Percentiles rank a stretch among this genome's conserved stretches.
Evolutionary conservation across 108 stramenopile genomes (phyloP).

Genomic region (Hondaea fermentalgiana): DNA sequence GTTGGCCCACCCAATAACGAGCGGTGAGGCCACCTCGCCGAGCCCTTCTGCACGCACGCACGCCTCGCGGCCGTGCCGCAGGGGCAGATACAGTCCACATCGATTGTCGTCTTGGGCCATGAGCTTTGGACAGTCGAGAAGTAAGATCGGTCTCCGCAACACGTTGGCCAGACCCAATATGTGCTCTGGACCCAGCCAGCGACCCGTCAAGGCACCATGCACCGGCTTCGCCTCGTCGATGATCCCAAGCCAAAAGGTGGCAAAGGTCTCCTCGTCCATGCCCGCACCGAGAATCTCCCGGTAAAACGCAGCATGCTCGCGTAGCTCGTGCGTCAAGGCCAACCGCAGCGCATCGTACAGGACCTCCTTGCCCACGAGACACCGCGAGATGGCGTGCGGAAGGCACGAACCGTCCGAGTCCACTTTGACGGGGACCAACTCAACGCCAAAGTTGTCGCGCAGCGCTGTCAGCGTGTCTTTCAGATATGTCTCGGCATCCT

Average conservation of each 20-base stretch:
- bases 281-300: background rate
- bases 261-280: background rate
- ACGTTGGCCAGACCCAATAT: background rate
- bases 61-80: background rate
- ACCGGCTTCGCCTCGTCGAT: background rate
- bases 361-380: conserved; percentile 2
- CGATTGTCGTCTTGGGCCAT: background rate
- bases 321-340: background rate
- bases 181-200: conserved; percentile 18
- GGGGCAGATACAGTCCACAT: background rate
- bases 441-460: background rate
- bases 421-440: background rate
- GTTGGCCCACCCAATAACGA: background rate
- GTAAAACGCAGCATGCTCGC: background rate
- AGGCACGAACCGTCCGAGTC: conserved; percentile 7
- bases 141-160: background rate
- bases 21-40: background rate
- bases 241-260: background rate
- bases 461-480: background rate
- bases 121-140: background rate
- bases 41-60: background rate
- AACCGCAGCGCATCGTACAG: background rate
- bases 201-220: background rate
- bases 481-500: background rate
- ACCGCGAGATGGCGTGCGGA: background rate